Base-by-base conservation (phyloP, 768 basidiomycete species). In the Pluteus cervinus region DNA sequence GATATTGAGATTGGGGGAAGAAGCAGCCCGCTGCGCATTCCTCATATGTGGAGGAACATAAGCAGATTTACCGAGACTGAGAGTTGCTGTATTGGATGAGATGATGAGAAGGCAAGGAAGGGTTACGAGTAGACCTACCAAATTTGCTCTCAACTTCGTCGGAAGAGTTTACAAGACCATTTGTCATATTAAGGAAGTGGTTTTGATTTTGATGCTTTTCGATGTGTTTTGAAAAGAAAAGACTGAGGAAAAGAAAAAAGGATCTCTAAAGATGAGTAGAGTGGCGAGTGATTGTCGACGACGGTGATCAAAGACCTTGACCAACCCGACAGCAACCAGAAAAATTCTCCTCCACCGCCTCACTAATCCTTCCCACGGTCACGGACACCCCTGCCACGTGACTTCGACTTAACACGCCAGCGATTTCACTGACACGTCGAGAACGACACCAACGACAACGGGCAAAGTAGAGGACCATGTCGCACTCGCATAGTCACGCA, bases 11-110 rank as follows among this genome's bases (percentile, higher is more conserved):
- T 78, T 69, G 47, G 77, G 70, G 61, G 75, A 72, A 72, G 85
- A 63, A 52, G 79, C 73, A 75, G 84, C 81, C 76, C 84, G 84
- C 81, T 86, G 86, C 76, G 71, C 61, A 63, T 70, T 75, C 73
- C 88, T 86, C 73, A 87, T 60, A 58, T 90, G 87, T 51, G 88
- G 88, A 50, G 88, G 88, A 55, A 91, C 85, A 70, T 91, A 91
- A 45, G 88, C 75, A 55, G 82, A 74, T 73, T 79, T 84, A 52
- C 72, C 75, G 61, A 88, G 75, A 57, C 79, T 75, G 57, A 88
- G 81, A 69, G 81, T 73, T 57, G 79, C 86, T 88, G 58, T 5
- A 39, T 37, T 39, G 33, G 22, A 35, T 29, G 38, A 37, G 21
- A 24, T 35, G 20, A 39, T 36, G 31, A 15, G 41, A 36, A 28